Evolutionary conservation across 2,329 filamentous ascomycete genomes (phyloP), one percentile per base, ranked within the genome.

Genomic region (Beauveria sp.): DNA sequence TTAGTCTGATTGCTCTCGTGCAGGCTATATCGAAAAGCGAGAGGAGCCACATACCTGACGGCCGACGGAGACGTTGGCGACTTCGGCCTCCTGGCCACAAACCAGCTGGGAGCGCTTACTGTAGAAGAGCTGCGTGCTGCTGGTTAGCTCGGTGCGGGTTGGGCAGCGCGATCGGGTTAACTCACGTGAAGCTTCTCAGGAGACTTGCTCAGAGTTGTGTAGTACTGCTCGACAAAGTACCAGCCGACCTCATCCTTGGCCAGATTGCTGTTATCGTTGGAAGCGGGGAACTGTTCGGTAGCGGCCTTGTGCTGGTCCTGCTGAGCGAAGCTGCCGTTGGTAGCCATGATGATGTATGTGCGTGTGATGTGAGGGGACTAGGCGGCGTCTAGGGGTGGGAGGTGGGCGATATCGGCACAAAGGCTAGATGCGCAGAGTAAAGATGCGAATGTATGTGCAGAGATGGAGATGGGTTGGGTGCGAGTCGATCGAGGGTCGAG

Each of bases 161-260:
- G n/a, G 30, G 22, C 16, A 8, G 20, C n/a, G 34, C 16, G 34
- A 37, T 46, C 8, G 22, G 26, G 41, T 60, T 16, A 34, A 77
- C 84, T 70, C 77, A 88, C 85, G 72, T 92, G 93, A 70, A 99
- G 89, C 78, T 94, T 96, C 73, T 96, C 92, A 24, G 94, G 92
- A 67, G 81, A 90, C 77, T 93, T 92, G 85, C 92, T 97, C 72
- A 99, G 80, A 64, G 92, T 99, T 68, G 91, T 97, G 79, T 99
- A 99, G 82, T 97, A 99, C 77, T 96, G 92, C 84, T 97, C 92
- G 62, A 99, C 94, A 69, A 99, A 99, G 80, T 93, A 97, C 94
- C 94, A 99, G 76, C 92, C 94, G 67, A 99, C 92, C 79, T 97
- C 91, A 74, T 96, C 92, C 80, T 96, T 97, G 69, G 82, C 80